A percentile compares a stretch with the other conserved stretches of the same genome.
These are phyloP conservation scores for Streptanthus diversifolius DNA, from an alignment of 345 rosid species.

Conservation along the genomic window DNA sequence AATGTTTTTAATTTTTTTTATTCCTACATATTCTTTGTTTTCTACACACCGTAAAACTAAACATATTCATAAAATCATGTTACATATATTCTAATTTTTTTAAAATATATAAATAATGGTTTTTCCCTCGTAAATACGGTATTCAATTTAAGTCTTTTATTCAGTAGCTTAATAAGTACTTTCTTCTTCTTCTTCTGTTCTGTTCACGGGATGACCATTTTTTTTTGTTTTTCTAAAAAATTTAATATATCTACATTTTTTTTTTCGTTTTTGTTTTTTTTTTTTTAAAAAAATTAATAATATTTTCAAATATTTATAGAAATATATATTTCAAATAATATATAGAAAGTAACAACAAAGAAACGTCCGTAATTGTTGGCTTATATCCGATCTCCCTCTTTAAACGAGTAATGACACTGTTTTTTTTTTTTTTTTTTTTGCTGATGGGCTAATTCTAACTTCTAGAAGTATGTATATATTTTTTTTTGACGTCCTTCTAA, in stretches of 20 bases:
- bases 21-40: background rate
- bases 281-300: too few relatives aligned
- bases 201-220: too few relatives aligned
- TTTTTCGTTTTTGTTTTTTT: too few relatives aligned
- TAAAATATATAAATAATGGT: background rate
- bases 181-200: background rate
- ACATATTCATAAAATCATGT: background rate
- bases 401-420: background rate
- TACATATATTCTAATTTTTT: background rate
- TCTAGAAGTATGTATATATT: too few relatives aligned
- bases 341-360: background rate
- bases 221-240: too few relatives aligned
- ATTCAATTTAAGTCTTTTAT: slow-evolving; percentile 3
- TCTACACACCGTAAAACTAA: background rate
- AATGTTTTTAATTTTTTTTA: background rate
- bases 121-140: background rate
- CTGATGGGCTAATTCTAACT: too few relatives aligned
- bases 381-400: background rate
- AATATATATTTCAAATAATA: too few relatives aligned
- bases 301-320: too few relatives aligned
- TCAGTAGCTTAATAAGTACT: background rate
- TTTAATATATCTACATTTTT: too few relatives aligned
- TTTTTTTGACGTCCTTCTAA: background rate
- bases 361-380: background rate
- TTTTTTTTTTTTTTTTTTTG: background rate